These are phyloP conservation scores for Xylariales sp. DNA, from an alignment of 2,329 filamentous ascomycete species.

Conservation along the genomic window DNA sequence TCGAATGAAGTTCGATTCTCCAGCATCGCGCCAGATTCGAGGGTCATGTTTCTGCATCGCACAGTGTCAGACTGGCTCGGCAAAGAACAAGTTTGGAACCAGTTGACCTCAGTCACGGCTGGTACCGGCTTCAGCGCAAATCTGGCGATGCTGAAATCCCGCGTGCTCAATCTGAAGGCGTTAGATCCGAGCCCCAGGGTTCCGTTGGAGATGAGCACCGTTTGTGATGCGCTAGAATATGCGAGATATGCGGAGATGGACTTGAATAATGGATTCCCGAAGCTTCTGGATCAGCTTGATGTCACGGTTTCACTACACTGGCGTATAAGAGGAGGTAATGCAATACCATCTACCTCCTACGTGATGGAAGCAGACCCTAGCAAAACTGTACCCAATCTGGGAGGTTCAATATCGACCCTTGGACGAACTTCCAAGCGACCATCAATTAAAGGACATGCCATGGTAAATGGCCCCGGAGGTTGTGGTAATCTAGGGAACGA, in stretches of 20 bases:
- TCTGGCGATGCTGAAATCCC: constrained; percentile 1
- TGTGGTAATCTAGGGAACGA: no score
- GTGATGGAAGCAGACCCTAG: no score
- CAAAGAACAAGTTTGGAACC: background rate
- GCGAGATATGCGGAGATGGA: background rate
- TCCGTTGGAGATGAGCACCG: background rate
- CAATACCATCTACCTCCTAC: background rate
- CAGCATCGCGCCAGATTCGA: background rate
- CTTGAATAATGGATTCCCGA: background rate
- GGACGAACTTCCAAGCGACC: no score
- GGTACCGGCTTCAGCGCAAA: background rate
- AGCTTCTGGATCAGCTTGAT: constrained; percentile 1
- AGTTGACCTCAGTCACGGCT: background rate
- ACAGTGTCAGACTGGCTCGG: no score
- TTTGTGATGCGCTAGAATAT: background rate
- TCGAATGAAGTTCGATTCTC: background rate
- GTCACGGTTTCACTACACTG: background rate
- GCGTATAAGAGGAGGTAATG: background rate
- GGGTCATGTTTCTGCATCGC: no score
- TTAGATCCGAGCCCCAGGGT: background rate
- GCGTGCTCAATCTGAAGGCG: background rate
- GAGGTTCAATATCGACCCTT: no score
- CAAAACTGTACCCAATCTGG: no score
- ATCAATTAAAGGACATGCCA: no score
- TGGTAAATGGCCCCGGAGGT: no score